A percentile compares a stretch with the other conserved stretches of the same genome.
Evolutionary conservation across 169 alveolate genomes (phyloP).

Genomic region (Cystoisospora suis): DNA sequence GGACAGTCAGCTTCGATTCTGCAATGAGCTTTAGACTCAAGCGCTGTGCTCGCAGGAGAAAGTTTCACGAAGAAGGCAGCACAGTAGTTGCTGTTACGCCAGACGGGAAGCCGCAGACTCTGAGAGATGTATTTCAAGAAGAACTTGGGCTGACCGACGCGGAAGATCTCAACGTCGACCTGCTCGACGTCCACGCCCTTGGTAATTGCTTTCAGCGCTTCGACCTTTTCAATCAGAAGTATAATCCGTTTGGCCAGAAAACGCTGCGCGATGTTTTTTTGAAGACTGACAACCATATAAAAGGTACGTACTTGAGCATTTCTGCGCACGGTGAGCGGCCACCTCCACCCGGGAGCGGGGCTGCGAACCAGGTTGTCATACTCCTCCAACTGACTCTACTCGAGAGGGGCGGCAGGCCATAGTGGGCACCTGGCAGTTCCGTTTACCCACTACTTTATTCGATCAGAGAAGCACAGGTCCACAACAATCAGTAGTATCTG

Average conservation of each 20-base stretch:
- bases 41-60: too few relatives aligned
- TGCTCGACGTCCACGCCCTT: constrained; percentile 85
- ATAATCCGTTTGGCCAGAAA: constrained; percentile 87
- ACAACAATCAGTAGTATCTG: too few relatives aligned
- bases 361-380: too few relatives aligned
- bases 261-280: constrained; percentile 87
- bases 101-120: constrained; percentile 71
- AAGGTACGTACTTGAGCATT: constrained; percentile 68
- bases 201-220: constrained; percentile 89
- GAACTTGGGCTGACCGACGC: constrained; percentile 78
- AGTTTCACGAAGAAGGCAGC: constrained; percentile 76
- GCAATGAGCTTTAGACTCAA: too few relatives aligned
- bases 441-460: too few relatives aligned
- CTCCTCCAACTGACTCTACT: too few relatives aligned
- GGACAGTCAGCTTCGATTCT: too few relatives aligned
- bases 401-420: too few relatives aligned
- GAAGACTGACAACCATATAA: constrained; percentile 87
- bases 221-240: constrained; percentile 91
- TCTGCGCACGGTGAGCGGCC: neutral
- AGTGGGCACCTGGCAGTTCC: too few relatives aligned
- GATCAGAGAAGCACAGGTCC: too few relatives aligned
- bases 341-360: neutral
- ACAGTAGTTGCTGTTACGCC: constrained; percentile 74
- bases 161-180: constrained; percentile 78
- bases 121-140: constrained; percentile 76